These are phyloP conservation scores for Plasmodium vivax DNA, from an alignment of 169 alveolate genomes.

Conservation along the genomic window DNA sequence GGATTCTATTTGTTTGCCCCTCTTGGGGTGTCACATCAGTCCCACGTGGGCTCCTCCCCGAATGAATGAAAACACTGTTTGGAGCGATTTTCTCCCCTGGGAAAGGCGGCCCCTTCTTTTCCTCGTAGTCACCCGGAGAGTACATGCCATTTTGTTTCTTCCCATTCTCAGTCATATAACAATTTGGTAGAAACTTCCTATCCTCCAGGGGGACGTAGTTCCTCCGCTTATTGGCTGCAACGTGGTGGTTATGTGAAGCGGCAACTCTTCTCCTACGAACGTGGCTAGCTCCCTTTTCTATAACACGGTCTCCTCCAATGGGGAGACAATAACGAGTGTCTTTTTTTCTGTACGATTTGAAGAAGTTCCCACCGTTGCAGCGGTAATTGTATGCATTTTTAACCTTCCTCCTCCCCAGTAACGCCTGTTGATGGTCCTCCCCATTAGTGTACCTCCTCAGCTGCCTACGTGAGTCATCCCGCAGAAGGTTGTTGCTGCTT, in stretches of 20 bases:
- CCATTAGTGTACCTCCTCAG: neutral
- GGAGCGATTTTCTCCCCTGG: neutral
- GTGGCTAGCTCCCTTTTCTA: constrained; percentile 1
- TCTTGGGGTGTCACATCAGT: neutral
- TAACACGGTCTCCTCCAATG: neutral
- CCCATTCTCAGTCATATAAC: constrained; percentile 11
- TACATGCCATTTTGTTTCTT: neutral
- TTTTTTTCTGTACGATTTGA: constrained; percentile 1
- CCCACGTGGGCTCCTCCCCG: neutral
- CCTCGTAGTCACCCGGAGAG: neutral
- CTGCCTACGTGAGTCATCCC: neutral
- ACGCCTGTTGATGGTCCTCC: neutral
- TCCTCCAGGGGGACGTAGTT: neutral
- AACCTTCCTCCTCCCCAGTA: neutral
- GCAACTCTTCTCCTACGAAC: neutral
- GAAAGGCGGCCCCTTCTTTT: neutral
- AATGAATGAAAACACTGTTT: neutral
- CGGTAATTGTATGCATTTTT: neutral
- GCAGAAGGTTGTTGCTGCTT: constrained; percentile 2
- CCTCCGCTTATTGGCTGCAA: neutral
- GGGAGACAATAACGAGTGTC: neutral
- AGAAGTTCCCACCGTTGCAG: constrained; percentile 1
- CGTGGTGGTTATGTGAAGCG: neutral
- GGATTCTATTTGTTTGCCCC: neutral
- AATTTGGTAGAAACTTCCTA: constrained; percentile 19